Evolutionary conservation across 441 rosid species (phyloP), one percentile per base, ranked within the genome.

Genomic region (California macrophylla): DNA sequence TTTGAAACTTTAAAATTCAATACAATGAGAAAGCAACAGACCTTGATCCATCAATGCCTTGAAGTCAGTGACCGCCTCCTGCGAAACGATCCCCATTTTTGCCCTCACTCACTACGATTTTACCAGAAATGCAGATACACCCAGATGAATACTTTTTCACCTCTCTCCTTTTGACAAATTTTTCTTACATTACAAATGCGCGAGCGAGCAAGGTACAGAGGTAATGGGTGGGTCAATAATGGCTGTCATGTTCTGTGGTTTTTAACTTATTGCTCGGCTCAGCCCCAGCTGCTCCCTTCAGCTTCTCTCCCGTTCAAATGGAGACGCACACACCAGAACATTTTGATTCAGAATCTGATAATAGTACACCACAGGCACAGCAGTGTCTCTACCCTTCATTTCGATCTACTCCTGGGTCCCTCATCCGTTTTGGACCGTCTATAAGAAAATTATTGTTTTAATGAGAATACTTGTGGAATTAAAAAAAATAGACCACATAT

Each of bases 1-100:
- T 15, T 23, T 4, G 6, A 23, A 52, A 12, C 23, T 50, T 50
- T 4, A 7, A 50, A 40, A 30, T 3, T 42, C 4, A 15, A 73
- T 18, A 25, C 56, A 47, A 61, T 15, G 20, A 12, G 7, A 62
- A 40, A 23, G 54, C 62, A 50, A 8, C 4, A 50, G 58, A 88
- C 98, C 87, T 82, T 80, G 82, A 89, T 89, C 96, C 86, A 93
- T 79, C 42, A 87, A 76, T 66, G 84, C 84, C 65, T 74, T 79
- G 63, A 93, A 76, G 80, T 85, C 89, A 73, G 69, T 65, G 80
- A 89, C 76, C 75, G 96, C 93, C 76, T 88, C 93, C 63, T 78
- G 82, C 21, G 88, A 74, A 76, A 73, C 86, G 66, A 78, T 70
- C 69, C 83, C 90, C 97, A 91, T 89, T 74, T 15, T 61, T 20